phyloP scores from a whole-genome alignment of 2,329 filamentous ascomycete species.

The Aspergillus spinulosporus region DNA sequence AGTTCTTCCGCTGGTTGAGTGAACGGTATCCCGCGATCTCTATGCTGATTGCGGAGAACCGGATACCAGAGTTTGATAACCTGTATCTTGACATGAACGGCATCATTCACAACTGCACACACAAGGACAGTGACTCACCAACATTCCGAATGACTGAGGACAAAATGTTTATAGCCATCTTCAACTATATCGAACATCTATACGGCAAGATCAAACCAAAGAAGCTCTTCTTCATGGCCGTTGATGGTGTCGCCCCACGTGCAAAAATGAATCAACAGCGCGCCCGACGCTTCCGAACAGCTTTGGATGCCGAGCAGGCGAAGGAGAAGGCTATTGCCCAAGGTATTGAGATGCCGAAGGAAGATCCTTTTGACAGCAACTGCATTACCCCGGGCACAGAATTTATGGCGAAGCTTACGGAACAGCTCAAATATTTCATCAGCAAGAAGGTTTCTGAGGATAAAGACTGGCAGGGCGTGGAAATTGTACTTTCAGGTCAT shows the following conservation, averaged over 20 bases:
- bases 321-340: slow-evolving; percentile 89
- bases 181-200: slow-evolving; percentile 99
- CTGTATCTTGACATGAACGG: slow-evolving; percentile 92
- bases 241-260: slow-evolving; percentile 93
- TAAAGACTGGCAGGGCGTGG: slow-evolving; percentile 93
- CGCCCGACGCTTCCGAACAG: slow-evolving; percentile 89
- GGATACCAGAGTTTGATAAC: slow-evolving; percentile 98
- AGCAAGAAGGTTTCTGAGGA: slow-evolving; percentile 98
- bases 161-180: slow-evolving; percentile 99
- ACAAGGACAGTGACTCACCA: slow-evolving; percentile 90
- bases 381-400: slow-evolving; percentile 95
- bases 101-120: slow-evolving; percentile 99
- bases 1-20: slow-evolving; percentile 98
- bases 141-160: slow-evolving; percentile 94
- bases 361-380: slow-evolving; percentile 97
- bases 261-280: slow-evolving; percentile 99
- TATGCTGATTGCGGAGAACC: slow-evolving; percentile 96
- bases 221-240: slow-evolving; percentile 99
- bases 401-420: slow-evolving; percentile 95
- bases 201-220: slow-evolving; percentile 99
- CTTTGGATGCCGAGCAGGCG: slow-evolving; percentile 83
- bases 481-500: slow-evolving; percentile 93
- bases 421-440: slow-evolving; percentile 96
- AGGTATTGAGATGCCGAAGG: slow-evolving; percentile 89
- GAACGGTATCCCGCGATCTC: slow-evolving; percentile 99